A percentile compares a stretch with the other conserved stretches of the same genome.
These are phyloP conservation scores for Apiotrichum porosum DNA, from an alignment of 1,284 basidiomycete species.

Conservation along the genomic window DNA sequence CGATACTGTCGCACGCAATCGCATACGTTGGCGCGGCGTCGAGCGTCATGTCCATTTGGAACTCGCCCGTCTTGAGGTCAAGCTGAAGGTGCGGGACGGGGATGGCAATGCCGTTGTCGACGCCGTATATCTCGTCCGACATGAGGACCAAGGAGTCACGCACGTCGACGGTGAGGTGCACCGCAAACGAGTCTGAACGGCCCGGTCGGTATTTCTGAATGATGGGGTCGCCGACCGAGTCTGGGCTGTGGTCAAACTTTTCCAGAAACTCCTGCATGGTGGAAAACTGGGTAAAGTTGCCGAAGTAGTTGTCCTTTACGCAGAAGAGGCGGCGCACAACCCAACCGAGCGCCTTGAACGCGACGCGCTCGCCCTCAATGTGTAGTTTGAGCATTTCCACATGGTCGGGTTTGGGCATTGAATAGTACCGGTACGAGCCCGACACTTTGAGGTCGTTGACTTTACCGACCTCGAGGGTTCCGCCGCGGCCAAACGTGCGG, in stretches of 20 bases:
- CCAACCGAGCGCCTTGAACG: constrained; percentile 76
- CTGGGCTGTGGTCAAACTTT: constrained; percentile 57
- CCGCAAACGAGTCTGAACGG: constrained; percentile 75
- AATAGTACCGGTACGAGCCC: constrained; percentile 69
- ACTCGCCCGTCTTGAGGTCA: constrained; percentile 71
- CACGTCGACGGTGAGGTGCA: constrained; percentile 60
- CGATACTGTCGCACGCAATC: constrained; percentile 54
- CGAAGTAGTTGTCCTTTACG: constrained; percentile 85
- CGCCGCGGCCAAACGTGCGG: constrained; percentile 57
- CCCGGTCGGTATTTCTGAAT: constrained; percentile 68
- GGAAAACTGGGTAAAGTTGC: constrained; percentile 82
- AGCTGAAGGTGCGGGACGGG: constrained; percentile 65
- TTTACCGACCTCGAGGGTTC: constrained; percentile 56
- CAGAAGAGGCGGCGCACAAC: constrained; percentile 79
- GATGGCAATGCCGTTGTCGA: constrained; percentile 57
- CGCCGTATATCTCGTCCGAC: constrained; percentile 71
- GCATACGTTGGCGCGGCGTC: constrained; percentile 62
- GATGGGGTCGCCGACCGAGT: constrained; percentile 69
- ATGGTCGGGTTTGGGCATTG: constrained; percentile 62
- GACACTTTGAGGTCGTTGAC: constrained; percentile 58
- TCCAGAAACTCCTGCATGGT: constrained; percentile 78
- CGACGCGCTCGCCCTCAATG: constrained; percentile 51
- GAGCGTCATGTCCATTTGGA: constrained; percentile 80
- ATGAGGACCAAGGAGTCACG: constrained; percentile 59
- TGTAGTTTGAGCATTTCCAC: constrained; percentile 71